A percentile compares a stretch with the other conserved stretches of the same genome.
Conservation (phyloP, 1,284 basidiomycete species). For the Irpex sp. region DNA sequence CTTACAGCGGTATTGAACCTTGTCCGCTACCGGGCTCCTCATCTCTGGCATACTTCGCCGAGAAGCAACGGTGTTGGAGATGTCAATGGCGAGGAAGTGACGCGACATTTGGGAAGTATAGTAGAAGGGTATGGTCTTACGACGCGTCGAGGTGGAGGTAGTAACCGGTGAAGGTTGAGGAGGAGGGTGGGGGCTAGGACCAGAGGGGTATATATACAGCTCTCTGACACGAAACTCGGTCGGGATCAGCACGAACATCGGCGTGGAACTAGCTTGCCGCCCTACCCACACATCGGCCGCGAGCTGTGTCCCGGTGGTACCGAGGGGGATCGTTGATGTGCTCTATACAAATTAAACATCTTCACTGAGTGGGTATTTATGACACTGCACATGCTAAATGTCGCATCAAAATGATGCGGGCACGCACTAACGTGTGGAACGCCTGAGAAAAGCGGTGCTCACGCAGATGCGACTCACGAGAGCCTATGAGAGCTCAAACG, state of each 20-base stretch:
- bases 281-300: background rate
- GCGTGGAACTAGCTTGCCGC: background rate
- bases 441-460: background rate
- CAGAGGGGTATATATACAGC: background rate
- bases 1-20: conserved; percentile 13
- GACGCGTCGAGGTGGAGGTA: background rate
- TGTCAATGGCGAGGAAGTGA: conserved; percentile 1
- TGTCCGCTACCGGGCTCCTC: conserved; percentile 4
- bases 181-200: background rate
- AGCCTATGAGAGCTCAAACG: background rate
- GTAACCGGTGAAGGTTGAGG: background rate
- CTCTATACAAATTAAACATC: background rate
- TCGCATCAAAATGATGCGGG: background rate
- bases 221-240: background rate
- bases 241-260: background rate
- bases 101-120: background rate
- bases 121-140: background rate
- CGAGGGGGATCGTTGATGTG: background rate
- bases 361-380: background rate
- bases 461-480: background rate
- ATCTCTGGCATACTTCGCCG: conserved; percentile 15
- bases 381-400: background rate
- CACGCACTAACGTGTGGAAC: background rate
- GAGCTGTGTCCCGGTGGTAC: background rate
- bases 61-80: background rate